Base-by-base conservation (phyloP, 2,329 filamentous ascomycete genomes). In the Penicillium sp. region DNA sequence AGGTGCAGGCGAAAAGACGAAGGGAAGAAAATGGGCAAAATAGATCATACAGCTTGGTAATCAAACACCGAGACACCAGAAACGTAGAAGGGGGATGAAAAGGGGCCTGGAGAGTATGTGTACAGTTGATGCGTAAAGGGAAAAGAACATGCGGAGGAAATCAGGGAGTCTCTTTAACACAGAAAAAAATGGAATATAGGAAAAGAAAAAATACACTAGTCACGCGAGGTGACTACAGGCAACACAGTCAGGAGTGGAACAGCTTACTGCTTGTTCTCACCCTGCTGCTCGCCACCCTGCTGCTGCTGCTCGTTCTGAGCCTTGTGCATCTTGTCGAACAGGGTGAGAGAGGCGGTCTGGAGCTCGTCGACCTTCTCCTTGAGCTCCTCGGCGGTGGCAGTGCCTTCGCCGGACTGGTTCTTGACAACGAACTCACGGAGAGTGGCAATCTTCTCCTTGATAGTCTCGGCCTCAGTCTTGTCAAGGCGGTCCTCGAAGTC, bases 301-400 rank as follows among this genome's bases (percentile, higher is more conserved):
- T 76, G 66, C 69, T 83, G 61, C 65, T 80, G 81, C 80, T 92
- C 88, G 65, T 78, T 75, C 67, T 90, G 87, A 65, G 93, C 90
- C 84, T 95, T 95, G 89, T 99, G 93, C 90, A 99, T 96, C 88
- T 97, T 96, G 82, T 97, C 94, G 76, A 99, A 97, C 70, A 97
- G 86, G 79, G 89, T 95, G 79, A 99, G 82, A 77, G 88, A 93
- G 65, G 93, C 90, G 74, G 88, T 89, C 81, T 97, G 94, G 72
- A 99, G 89, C 78, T 96, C 93, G 64, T 97, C 94, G 68, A 90
- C 95, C 90, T 96, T 96, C 81, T 90, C 85, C 89, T 97, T 97
- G 77, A 99, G 87, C 78, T 97, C 89, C 62, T 89, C 89, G 47
- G 92, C 89, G 56, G 90, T 95, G 69, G 89, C 85, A 58, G 81